phyloP scores from a whole-genome alignment of 83 land plant genomes.

The Thuja plicata region DNA sequence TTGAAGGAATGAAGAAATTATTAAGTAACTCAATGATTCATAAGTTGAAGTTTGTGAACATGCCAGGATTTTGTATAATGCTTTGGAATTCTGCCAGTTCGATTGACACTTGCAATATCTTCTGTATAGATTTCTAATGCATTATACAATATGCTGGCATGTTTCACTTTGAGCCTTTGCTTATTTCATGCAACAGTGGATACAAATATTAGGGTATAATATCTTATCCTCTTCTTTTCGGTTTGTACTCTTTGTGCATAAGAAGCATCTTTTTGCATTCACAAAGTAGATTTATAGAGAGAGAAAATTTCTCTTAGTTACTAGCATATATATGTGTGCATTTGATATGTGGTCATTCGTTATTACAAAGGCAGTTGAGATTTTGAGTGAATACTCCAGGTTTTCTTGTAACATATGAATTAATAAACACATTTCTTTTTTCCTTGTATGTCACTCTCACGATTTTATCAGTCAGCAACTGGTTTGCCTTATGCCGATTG shows the following conservation, averaged over 20 bases:
- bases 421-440: too few relatives aligned
- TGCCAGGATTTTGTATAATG: neutral
- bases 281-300: neutral
- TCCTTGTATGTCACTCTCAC: too few relatives aligned
- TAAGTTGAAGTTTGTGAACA: neutral
- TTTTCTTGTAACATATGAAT: too few relatives aligned
- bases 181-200: neutral
- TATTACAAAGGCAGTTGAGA: too few relatives aligned
- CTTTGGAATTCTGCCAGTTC: neutral
- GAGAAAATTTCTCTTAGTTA: neutral
- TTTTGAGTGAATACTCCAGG: too few relatives aligned
- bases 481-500: too few relatives aligned
- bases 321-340: neutral
- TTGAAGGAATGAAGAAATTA: neutral
- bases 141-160: neutral
- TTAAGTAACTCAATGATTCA: neutral
- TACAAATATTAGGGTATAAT: neutral
- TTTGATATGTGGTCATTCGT: neutral
- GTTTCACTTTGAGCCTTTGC: neutral
- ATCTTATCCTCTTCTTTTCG: neutral
- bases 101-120: neutral
- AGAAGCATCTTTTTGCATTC: neutral
- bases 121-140: neutral
- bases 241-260: neutral
- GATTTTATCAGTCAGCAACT: too few relatives aligned